These are phyloP conservation scores for Fusarium fujikuroi DNA, from an alignment of 2,329 filamentous ascomycete genomes.

Conservation along the genomic window DNA sequence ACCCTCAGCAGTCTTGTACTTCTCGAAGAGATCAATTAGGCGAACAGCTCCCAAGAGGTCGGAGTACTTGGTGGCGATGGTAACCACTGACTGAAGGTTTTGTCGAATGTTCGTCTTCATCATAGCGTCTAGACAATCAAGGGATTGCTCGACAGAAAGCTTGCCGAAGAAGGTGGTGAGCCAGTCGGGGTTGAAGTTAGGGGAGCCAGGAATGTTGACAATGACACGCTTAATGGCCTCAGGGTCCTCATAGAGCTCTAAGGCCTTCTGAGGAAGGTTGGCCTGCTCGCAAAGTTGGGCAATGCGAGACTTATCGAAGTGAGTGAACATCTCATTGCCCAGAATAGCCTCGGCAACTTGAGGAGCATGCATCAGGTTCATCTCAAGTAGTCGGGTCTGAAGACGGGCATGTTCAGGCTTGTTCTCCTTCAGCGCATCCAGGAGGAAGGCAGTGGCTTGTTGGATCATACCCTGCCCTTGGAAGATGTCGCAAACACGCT, in stretches of 20 bases:
- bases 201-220: conserved; percentile 81
- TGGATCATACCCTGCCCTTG: conserved; percentile 98
- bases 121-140: conserved; percentile 97
- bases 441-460: conserved; percentile 95
- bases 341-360: conserved; percentile 98
- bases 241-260: conserved; percentile 95
- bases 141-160: conserved; percentile 92
- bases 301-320: conserved; percentile 93
- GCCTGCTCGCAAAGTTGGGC: conserved; percentile 93
- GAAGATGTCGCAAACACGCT: conserved; percentile 97
- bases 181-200: conserved; percentile 92
- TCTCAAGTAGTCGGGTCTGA: conserved; percentile 94
- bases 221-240: conserved; percentile 90
- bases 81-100: conserved; percentile 93
- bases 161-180: conserved; percentile 92
- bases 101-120: conserved; percentile 96
- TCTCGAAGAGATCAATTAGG: conserved; percentile 94
- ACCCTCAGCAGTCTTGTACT: conserved; percentile 96
- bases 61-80: conserved; percentile 97
- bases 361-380: conserved; percentile 96
- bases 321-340: conserved; percentile 97
- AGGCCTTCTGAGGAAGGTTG: conserved; percentile 83
- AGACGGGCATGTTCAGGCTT: conserved; percentile 91
- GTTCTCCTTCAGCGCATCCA: conserved; percentile 96
- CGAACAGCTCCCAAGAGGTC: conserved; percentile 89